phyloP scores from a whole-genome alignment of 2,329 filamentous ascomycete genomes.

The Chaetomium olivaceum region DNA sequence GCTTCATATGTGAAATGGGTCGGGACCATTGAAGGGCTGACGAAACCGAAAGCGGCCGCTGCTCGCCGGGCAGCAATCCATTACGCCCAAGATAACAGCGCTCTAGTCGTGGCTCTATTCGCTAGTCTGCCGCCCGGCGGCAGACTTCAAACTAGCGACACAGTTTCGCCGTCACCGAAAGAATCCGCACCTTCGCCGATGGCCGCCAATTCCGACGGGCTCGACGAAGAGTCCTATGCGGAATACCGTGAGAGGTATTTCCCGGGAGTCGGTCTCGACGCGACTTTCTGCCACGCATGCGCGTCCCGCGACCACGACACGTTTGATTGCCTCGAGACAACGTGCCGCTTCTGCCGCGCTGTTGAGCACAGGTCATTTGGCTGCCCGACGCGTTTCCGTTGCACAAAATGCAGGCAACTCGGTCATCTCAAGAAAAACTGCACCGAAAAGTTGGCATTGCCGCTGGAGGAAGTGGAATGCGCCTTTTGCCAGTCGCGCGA shows the following conservation, averaged over 20 bases:
- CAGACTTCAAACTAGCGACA: not conserved
- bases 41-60: constrained; percentile 17
- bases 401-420: constrained; percentile 61
- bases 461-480: constrained; percentile 56
- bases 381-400: constrained; percentile 55
- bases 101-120: constrained; percentile 6
- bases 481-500: constrained; percentile 57
- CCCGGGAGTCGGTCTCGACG: constrained; percentile 47
- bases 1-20: constrained; percentile 26
- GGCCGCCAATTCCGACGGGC: not conserved
- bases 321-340: constrained; percentile 46
- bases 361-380: constrained; percentile 49
- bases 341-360: constrained; percentile 52
- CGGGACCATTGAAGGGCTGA: constrained; percentile 21
- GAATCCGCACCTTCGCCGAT: not conserved
- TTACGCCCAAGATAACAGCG: constrained; percentile 19
- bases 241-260: constrained; percentile 47
- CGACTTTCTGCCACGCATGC: constrained; percentile 54
- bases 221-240: not conserved
- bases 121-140: not conserved
- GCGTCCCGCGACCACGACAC: constrained; percentile 50
- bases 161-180: not conserved
- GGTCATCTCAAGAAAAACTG: constrained; percentile 59
- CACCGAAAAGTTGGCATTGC: constrained; percentile 54
- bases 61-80: constrained; percentile 23